Conservation (phyloP, 768 basidiomycete species). For the Rhodotorula paludigena region DNA sequence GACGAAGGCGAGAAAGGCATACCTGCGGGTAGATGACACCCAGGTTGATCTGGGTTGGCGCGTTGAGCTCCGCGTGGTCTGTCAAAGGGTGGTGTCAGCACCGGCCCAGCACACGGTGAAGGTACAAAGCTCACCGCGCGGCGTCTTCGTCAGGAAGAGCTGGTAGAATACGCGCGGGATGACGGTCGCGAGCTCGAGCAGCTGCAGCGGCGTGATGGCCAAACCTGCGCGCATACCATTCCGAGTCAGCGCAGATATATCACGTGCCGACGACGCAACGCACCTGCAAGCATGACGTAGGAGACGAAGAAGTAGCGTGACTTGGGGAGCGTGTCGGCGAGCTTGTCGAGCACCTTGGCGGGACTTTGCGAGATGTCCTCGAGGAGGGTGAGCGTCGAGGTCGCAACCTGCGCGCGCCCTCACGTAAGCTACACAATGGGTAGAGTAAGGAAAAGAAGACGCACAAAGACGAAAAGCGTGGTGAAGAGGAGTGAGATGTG, state of each 20-base stretch:
- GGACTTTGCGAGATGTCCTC: slow-evolving; percentile 89
- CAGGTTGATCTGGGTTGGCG: slow-evolving; percentile 97
- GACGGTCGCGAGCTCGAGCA: slow-evolving; percentile 84
- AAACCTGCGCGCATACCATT: slow-evolving; percentile 78
- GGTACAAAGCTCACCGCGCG: slow-evolving; percentile 61
- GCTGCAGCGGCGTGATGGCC: slow-evolving; percentile 86
- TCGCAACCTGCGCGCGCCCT: slow-evolving; percentile 20
- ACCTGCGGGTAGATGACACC: slow-evolving; percentile 83
- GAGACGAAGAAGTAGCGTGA: slow-evolving; percentile 58
- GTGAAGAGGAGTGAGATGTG: slow-evolving; percentile 37
- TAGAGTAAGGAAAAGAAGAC: background rate
- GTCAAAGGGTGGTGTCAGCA: slow-evolving; percentile 19
- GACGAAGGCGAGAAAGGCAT: background rate
- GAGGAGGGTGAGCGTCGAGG: slow-evolving; percentile 58
- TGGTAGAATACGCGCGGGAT: slow-evolving; percentile 71
- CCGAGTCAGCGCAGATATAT: slow-evolving; percentile 44
- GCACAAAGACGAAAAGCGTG: slow-evolving; percentile 38
- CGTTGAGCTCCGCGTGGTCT: slow-evolving; percentile 96
- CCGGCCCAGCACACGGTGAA: background rate
- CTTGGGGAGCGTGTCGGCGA: slow-evolving; percentile 70
- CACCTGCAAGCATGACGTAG: slow-evolving; percentile 64
- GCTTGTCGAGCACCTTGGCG: slow-evolving; percentile 85
- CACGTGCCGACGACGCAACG: background rate
- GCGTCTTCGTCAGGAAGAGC: slow-evolving; percentile 76
- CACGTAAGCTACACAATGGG: background rate